phyloP scores from a whole-genome alignment of 2,329 filamentous ascomycete species.

The Nemania sp. region DNA sequence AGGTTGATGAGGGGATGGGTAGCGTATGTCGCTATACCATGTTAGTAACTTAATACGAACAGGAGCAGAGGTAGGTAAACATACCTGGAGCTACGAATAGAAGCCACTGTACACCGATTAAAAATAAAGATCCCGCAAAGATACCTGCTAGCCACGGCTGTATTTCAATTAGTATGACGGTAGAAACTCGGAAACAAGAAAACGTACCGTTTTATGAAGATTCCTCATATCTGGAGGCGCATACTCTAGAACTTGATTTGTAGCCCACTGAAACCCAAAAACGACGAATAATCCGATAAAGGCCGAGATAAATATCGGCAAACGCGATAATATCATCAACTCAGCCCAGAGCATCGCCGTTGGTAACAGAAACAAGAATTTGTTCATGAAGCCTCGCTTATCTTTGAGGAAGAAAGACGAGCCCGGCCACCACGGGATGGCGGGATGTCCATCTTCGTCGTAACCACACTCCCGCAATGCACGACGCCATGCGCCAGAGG shows the following conservation, averaged over 20 bases:
- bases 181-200: neutral
- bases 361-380: constrained; percentile 91
- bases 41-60: constrained; percentile 48
- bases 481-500: constrained; percentile 81
- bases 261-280: constrained; percentile 80
- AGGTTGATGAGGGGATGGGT: constrained; percentile 81
- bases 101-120: constrained; percentile 81
- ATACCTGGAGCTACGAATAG: constrained; percentile 78
- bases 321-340: constrained; percentile 77
- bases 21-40: constrained; percentile 69
- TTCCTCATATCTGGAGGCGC: constrained; percentile 89
- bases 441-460: constrained; percentile 79
- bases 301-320: constrained; percentile 81
- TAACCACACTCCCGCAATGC: constrained; percentile 88
- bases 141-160: constrained; percentile 94
- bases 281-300: constrained; percentile 75
- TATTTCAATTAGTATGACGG: constrained; percentile 29
- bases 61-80: constrained; percentile 43
- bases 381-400: constrained; percentile 79
- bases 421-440: constrained; percentile 76
- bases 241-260: constrained; percentile 81
- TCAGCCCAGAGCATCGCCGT: constrained; percentile 79
- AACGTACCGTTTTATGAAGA: constrained; percentile 85
- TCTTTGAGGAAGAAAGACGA: constrained; percentile 81
- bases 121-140: constrained; percentile 87